These are phyloP conservation scores for Leccinellum rugosiceps DNA, from an alignment of 768 basidiomycete species.

Conservation along the genomic window DNA sequence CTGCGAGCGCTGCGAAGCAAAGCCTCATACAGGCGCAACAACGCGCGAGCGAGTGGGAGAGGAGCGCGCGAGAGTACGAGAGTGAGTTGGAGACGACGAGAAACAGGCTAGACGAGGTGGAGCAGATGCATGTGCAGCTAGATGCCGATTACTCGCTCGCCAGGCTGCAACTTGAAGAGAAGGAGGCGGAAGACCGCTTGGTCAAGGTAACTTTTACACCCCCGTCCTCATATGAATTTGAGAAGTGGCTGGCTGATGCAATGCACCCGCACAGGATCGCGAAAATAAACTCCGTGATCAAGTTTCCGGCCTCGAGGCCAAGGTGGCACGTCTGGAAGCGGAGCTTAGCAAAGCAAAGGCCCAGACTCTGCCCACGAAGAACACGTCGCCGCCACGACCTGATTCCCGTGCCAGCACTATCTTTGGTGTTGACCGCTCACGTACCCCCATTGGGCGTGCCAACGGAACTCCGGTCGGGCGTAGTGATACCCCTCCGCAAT, in stretches of 20 bases:
- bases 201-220: slow-evolving; percentile 48
- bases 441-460: slow-evolving; percentile 46
- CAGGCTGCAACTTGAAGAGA: slow-evolving; percentile 73
- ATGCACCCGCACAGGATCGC: slow-evolving; percentile 50
- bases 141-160: slow-evolving; percentile 68
- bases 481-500: slow-evolving; percentile 45
- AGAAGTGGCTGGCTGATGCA: slow-evolving; percentile 2
- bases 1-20: slow-evolving; percentile 54
- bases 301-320: slow-evolving; percentile 57
- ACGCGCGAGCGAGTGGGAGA: slow-evolving; percentile 79
- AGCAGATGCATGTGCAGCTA: slow-evolving; percentile 60
- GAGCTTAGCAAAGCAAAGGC: slow-evolving; percentile 52
- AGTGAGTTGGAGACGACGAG: slow-evolving; percentile 55
- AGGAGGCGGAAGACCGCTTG: slow-evolving; percentile 66
- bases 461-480: slow-evolving; percentile 30
- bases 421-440: slow-evolving; percentile 48
- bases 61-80: slow-evolving; percentile 69
- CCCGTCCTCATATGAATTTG: background rate
- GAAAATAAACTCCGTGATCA: slow-evolving; percentile 69
- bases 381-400: slow-evolving; percentile 55
- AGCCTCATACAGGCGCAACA: slow-evolving; percentile 71
- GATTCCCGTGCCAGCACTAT: slow-evolving; percentile 72
- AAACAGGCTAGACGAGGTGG: slow-evolving; percentile 63
- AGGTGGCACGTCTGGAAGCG: slow-evolving; percentile 52
- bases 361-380: slow-evolving; percentile 23